Evolutionary conservation across 225 moss, liverwort and hornwort genomes (phyloP), one percentile per base, ranked within the genome.

Genomic region (Rhytidiadelphus loreus): DNA sequence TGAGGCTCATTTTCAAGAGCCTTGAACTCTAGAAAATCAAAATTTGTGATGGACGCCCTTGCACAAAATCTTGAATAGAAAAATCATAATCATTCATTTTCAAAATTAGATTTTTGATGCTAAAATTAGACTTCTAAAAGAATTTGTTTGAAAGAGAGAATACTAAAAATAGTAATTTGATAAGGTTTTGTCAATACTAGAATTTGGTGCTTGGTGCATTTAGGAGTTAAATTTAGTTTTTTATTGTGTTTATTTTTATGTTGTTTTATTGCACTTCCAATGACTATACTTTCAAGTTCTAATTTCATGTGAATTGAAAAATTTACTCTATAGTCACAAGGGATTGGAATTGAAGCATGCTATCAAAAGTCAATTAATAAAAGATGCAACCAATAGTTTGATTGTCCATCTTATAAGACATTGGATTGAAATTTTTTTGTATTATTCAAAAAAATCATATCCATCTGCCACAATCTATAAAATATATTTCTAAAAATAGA

Each of bases 401-500:
- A n/a, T 65, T 65, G 35, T 29, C 70, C 15, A 25, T 26, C 16
- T 43, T 43, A 46, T 11, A 46, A 73, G 16, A 73, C 6, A 73
- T 46, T 28, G 4, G 3, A 9, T 74, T 48, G 32, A 32, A 19
- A 19, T 10, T 19, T 18, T 43, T 7, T 32, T 19, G 4, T 48
- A 32, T 30, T 19, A 48, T 32, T 4, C 11, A 48, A 18, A 0
- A 30, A 17, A 30, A 48, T 2, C 3, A 10, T 44, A 44, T 44
- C 0, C 0, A 0, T 4, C 48, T 4, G 0, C 32, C 0, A 44
- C 1, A 2, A 17, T 72, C 0, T 9, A 2, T 6, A 28, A 43
- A 43, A 43, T 13, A 4, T 6, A 8, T 26, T 5, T 66, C 4
- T 8, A 5, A 71, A 28, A 72, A 5, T 5, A 44, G 16, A 10